Evolutionary conservation across 129 eudicot genomes (phyloP), one percentile per base, ranked within the genome.

Genomic region (Lactuca sativa): DNA sequence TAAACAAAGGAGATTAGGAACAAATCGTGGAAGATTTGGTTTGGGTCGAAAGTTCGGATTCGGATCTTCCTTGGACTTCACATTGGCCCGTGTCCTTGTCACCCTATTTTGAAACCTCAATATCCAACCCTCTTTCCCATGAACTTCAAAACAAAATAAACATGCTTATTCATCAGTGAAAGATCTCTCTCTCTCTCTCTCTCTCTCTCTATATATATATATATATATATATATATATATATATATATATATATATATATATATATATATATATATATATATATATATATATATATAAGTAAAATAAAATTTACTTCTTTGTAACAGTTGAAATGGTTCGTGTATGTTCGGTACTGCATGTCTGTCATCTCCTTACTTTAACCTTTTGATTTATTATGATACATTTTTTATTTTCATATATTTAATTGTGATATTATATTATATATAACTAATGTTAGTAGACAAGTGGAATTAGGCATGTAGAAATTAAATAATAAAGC

Each of bases 1-100:
- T 32, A 47, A 56, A 11, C 1, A 44, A 18, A 17, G 8, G 18
- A 58, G 66, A 32, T 32, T 66, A 7, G 7, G 44, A 48, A 76
- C 37, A 59, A 34, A 75, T 76, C 80, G 7, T 62, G 59, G 81
- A 76, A 76, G 81, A 76, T 76, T 60, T 59, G 75, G 44, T 62
- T 53, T 69, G 81, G 76, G 81, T 77, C 71, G 76, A 62, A 76
- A 69, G 70, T 54, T 62, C 81, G 81, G 66, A 77, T 69, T 64
- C 34, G 81, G 81, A 69, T 77, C 71, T 77, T 77, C 61, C 81
- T 77, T 62, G 81, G 66, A 71, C 66, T 49, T 25, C 54, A 54
- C 60, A 77, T 54, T 25, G 69, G 74, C 79, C 41, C 68, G 69
- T 66, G 62, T 44, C 71, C 32, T 56, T 77, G 71, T 77, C 76